Base-by-base conservation (phyloP, 2,329 filamentous ascomycete species). In the Macrophomina phaseolina region DNA sequence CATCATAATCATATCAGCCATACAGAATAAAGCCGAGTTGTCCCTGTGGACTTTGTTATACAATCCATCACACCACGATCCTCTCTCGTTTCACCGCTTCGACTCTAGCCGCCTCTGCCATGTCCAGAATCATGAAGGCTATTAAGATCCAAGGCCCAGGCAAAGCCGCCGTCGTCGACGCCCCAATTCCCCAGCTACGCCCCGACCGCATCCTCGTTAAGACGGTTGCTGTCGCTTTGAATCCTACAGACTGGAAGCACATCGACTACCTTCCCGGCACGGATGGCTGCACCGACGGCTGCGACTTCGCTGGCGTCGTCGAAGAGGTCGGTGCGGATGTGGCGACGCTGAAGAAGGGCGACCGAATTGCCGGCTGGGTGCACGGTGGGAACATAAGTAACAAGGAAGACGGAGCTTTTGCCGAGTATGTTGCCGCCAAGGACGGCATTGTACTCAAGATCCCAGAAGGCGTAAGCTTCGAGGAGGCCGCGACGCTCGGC, bases 171-270 rank as follows among this genome's bases (percentile, higher is more conserved):
- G 72, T 85, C 56, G 76, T 78, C 4, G 65, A 62, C 18, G 53
- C 60, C 16, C 63, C 68, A 8, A 16, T 53, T 4, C 65, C 66
- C 5, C 60, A 69, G 8, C 48, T 69, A 6, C 70, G 69, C 23
- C 23, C 62, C 7, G 55, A 46, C 28, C 64, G 64, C 38, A 36
- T 48, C n/a, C 61, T 49, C 4, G 69, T 64, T 38, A 62, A 76
- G 8, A 66, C 68, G 3, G 45, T 65, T 0, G 65, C 80, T 5
- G 81, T 86, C 0, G 83, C 82, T 3, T 71, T 86, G 56, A 86
- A 86, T 71, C 84, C 84, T 3, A 83, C 82, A 0, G 84, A 86
- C 73, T 85, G 82, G 82, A 84, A 84, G 69, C 80, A 82, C 67
- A 73, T 84, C 53, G 76, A 78, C 30, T 67, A 69, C 42, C 64